phyloP scores from a whole-genome alignment of 2,329 filamentous ascomycete genomes.

The Xylariales sp. region DNA sequence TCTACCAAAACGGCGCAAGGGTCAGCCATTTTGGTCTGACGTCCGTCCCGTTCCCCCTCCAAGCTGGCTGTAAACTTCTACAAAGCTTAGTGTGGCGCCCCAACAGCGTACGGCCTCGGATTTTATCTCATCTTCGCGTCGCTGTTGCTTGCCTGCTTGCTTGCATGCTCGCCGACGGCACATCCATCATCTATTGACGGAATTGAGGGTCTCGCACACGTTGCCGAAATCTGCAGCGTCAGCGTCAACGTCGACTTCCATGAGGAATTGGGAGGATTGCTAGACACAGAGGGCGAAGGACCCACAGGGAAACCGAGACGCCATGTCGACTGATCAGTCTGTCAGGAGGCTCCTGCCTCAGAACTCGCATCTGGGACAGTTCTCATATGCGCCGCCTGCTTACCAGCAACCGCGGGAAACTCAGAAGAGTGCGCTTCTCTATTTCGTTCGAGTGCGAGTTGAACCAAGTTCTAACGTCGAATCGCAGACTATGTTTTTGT shows the following conservation, averaged over 20 bases:
- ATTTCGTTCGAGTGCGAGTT: conserved; percentile 1
- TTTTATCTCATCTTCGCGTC: no score
- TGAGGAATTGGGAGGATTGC: no score
- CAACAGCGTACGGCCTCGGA: background rate
- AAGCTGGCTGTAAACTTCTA: conserved; percentile 7
- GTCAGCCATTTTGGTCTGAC: conserved; percentile 16
- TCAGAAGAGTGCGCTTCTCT: conserved; percentile 67
- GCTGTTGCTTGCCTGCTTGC: no score
- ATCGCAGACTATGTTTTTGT: conserved; percentile 92
- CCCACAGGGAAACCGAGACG: conserved; percentile 11
- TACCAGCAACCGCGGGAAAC: conserved; percentile 63
- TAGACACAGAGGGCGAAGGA: background rate
- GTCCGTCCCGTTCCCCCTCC: conserved; percentile 10
- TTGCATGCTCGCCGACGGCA: no score
- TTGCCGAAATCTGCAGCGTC: no score
- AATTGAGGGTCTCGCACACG: no score
- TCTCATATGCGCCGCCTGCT: conserved; percentile 65
- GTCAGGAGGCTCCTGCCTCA: conserved; percentile 62
- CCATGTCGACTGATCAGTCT: conserved; percentile 60
- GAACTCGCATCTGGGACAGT: conserved; percentile 66
- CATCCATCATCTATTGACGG: no score
- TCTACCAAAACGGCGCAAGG: conserved; percentile 15
- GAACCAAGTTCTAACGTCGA: conserved; percentile 14
- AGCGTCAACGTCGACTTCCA: no score
- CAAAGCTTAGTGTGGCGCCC: conserved; percentile 6